Percentiles rank a stretch among this genome's conserved stretches.
Conservation (phyloP, 768 basidiomycete genomes). For the Kwoniella sp. region DNA sequence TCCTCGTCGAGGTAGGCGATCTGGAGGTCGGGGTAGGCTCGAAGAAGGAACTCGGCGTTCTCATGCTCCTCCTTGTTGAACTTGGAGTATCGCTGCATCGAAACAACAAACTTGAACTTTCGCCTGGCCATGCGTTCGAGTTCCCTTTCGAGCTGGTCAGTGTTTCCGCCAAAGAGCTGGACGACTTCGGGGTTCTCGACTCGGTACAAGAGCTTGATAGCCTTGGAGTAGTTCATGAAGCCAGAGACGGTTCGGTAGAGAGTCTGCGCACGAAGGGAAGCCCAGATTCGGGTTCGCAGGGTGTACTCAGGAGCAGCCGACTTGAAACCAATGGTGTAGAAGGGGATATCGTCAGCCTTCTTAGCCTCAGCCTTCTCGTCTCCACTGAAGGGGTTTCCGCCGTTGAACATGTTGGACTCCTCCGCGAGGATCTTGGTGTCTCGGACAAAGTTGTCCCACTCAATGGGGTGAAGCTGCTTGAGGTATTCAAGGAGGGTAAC, state of each 20-base stretch:
- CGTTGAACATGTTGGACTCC: conserved; percentile 78
- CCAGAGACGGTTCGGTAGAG: conserved; percentile 97
- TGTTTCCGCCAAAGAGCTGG: conserved; percentile 93
- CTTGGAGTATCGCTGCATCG: conserved; percentile 98
- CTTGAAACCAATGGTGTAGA: conserved; percentile 99
- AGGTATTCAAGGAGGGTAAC: conserved; percentile 96
- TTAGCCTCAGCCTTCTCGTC: conserved; percentile 69
- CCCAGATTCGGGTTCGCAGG: conserved; percentile 97
- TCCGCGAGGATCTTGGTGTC: conserved; percentile 99
- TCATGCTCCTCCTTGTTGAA: conserved; percentile 99
- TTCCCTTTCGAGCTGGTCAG: conserved; percentile 91
- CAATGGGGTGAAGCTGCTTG: conserved; percentile 94
- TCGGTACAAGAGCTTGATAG: conserved; percentile 97
- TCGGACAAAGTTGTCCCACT: conserved; percentile 99
- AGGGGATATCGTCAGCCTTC: conserved; percentile 88
- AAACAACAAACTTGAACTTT: conserved; percentile 98
- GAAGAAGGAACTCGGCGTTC: conserved; percentile 94
- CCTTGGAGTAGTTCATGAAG: conserved; percentile 99
- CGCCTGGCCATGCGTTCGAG: conserved; percentile 94
- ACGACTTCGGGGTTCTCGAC: conserved; percentile 99
- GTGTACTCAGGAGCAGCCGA: conserved; percentile 97
- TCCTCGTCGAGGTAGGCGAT: conserved; percentile 99
- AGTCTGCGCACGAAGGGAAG: conserved; percentile 95
- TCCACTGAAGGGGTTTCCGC: conserved; percentile 61
- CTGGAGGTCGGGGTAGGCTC: conserved; percentile 96